Percentiles rank a stretch among this genome's conserved stretches.
Conservation (phyloP, 164 flowering plant species). For the Tinospora cordifolia region DNA sequence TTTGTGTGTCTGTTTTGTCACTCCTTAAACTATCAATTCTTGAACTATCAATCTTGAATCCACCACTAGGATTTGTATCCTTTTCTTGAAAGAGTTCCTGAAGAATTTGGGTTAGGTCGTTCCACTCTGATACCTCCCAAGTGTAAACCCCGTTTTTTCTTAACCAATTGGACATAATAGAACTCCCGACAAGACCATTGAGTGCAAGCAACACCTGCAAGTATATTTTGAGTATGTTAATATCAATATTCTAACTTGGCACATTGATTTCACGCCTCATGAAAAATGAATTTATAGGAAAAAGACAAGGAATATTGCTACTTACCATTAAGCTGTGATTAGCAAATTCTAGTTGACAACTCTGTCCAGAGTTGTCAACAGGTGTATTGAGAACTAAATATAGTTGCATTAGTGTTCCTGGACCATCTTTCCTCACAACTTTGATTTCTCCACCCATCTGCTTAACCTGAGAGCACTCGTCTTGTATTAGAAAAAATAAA, state of each 20-base stretch:
- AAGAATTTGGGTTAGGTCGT: slow-evolving; percentile 67
- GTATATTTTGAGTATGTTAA: slow-evolving; percentile 4
- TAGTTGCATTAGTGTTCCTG: slow-evolving; percentile 82
- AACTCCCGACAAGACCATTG: slow-evolving; percentile 52
- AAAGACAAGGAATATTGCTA: slow-evolving; percentile 8
- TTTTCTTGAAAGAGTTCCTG: slow-evolving; percentile 35
- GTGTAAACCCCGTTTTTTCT: slow-evolving; percentile 42
- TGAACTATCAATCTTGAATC: slow-evolving; percentile 24
- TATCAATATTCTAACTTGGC: neutral
- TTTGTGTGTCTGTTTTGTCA: slow-evolving; percentile 22
- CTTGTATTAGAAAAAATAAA: neutral
- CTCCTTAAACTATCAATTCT: slow-evolving; percentile 24
- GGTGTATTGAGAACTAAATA: slow-evolving; percentile 56
- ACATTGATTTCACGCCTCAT: neutral
- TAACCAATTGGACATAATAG: slow-evolving; percentile 62
- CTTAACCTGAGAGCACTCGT: slow-evolving; percentile 46
- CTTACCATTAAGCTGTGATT: slow-evolving; percentile 50
- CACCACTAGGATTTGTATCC: slow-evolving; percentile 12
- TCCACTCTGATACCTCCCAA: slow-evolving; percentile 83
- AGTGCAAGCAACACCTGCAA: slow-evolving; percentile 77
- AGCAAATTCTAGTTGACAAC: slow-evolving; percentile 31
- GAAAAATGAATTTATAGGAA: no score
- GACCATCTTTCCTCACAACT: slow-evolving; percentile 72
- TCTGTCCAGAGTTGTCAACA: slow-evolving; percentile 31
- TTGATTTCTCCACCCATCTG: slow-evolving; percentile 97